Base-by-base conservation (phyloP, 2,329 filamentous ascomycete genomes). In the Bipolaris zeicola region DNA sequence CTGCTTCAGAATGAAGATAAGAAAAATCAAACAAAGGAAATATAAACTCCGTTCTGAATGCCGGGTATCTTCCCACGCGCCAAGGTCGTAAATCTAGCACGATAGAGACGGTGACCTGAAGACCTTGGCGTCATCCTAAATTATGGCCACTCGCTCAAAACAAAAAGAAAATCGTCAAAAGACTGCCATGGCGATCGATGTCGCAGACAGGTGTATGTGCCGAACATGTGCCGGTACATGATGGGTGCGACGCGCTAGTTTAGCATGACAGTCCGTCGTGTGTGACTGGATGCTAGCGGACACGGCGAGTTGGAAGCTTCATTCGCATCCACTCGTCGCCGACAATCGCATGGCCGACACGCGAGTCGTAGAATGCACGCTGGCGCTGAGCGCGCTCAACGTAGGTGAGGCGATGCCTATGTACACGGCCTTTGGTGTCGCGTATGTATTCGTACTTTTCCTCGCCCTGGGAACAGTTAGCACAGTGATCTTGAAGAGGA, bases 281-380 rank as follows among this genome's bases (percentile, higher is more conserved):
- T 33, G 24, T 38, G 49, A n/a, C 36, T 38, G 38, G 34, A 14
- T 50, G 31, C 47, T 55, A 58, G 46, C 60, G 41, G 20, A 45
- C 44, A 33, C 54, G 57, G 22, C 57, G 57, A 39, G 38, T 39
- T 14, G 63, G 60, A 28, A 66, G 52, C 42, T 57, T 54, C 57
- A 62, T 63, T 13, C 63, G 57, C 65, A 67, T 67, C 63, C 65
- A 67, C 28, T 67, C 65, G 22, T 67, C 65, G 6, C 65, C 65
- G 14, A 65, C 57, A 18, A 67, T 61, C 6, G 57, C 62, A 49
- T 66, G 57, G 3, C 63, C 62, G 13, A 61, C 60, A 5, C 65
- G 55, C 10, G 58, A 57, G 13, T 67, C 65, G 43, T 63, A 67
- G 46, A 67, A 66, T 43, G 55, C 49, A 22, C 59, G 55, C 31